A percentile compares a stretch with the other conserved stretches of the same genome.
These are phyloP conservation scores for Cryptococcus maquisensis DNA, from an alignment of 1,284 basidiomycete species.

Conservation along the genomic window DNA sequence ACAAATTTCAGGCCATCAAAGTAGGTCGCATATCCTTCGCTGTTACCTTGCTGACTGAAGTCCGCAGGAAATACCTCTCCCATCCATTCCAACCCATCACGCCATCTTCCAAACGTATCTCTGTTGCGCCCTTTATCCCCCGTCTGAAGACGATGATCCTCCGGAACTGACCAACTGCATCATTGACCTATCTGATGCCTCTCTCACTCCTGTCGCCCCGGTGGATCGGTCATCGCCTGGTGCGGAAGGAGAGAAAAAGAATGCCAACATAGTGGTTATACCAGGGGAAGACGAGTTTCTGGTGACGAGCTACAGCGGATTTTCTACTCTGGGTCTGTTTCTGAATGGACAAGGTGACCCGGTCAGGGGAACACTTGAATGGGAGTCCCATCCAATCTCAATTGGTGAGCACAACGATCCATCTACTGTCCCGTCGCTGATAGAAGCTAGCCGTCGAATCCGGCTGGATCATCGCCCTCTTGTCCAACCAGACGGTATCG, in stretches of 20 bases:
- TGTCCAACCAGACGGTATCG: constrained; percentile 72
- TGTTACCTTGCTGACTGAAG: constrained; percentile 18
- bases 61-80: constrained; percentile 72
- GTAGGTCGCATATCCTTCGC: constrained; percentile 38
- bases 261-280: constrained; percentile 71
- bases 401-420: constrained; percentile 57
- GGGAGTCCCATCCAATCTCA: constrained; percentile 69
- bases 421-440: constrained; percentile 3
- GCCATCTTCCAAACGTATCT: constrained; percentile 63
- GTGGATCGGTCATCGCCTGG: constrained; percentile 61
- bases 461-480: constrained; percentile 70
- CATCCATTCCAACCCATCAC: constrained; percentile 59
- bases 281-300: constrained; percentile 66
- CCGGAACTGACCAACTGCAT: constrained; percentile 60
- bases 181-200: constrained; percentile 66
- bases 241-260: constrained; percentile 42
- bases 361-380: constrained; percentile 79
- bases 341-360: constrained; percentile 78
- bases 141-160: constrained; percentile 49
- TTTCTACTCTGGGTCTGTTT: constrained; percentile 73
- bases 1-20: constrained; percentile 61
- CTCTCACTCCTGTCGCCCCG: constrained; percentile 67
- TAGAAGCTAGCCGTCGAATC: constrained; percentile 66
- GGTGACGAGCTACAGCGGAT: constrained; percentile 57
- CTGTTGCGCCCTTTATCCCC: constrained; percentile 58